Conservation (phyloP, 2,329 filamentous ascomycete genomes). For the Fusarium palustre region DNA sequence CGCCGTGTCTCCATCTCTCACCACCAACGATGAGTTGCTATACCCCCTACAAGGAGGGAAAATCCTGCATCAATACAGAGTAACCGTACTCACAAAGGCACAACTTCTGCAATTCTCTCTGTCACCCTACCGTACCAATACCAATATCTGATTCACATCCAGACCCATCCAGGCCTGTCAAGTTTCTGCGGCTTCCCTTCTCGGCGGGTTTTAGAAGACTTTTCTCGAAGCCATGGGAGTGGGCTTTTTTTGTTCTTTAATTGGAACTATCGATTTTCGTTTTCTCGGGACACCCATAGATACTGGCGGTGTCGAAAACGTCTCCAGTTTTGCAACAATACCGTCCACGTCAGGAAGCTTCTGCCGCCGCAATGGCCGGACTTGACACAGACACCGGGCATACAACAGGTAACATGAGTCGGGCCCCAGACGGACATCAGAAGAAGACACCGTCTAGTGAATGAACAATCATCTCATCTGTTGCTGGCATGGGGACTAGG, state of each 20-base stretch:
- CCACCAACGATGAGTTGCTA: slow-evolving; percentile 12
- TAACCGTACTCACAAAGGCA: slow-evolving; percentile 15
- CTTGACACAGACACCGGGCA: slow-evolving; percentile 20
- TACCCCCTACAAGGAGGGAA: slow-evolving; percentile 11
- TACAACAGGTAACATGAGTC: slow-evolving; percentile 23
- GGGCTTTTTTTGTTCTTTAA: slow-evolving; percentile 8
- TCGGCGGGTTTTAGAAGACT: slow-evolving; percentile 30
- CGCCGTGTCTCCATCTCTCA: slow-evolving; percentile 48
- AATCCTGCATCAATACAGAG: slow-evolving; percentile 33
- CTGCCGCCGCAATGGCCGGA: slow-evolving; percentile 27
- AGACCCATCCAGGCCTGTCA: slow-evolving; percentile 27
- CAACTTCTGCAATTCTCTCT: slow-evolving; percentile 15
- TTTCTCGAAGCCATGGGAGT: slow-evolving; percentile 25
- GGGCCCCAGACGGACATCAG: slow-evolving; percentile 17
- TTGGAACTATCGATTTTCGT: slow-evolving; percentile 33
- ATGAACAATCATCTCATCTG: neutral
- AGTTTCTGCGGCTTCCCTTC: slow-evolving; percentile 17
- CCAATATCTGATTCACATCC: slow-evolving; percentile 8
- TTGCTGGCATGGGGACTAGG: slow-evolving; percentile 14
- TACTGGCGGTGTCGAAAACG: slow-evolving; percentile 4
- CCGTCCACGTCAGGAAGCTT: slow-evolving; percentile 21
- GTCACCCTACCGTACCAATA: slow-evolving; percentile 4
- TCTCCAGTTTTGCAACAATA: slow-evolving; percentile 31
- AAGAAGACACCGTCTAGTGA: slow-evolving; percentile 6
- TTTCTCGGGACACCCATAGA: slow-evolving; percentile 20